Base-by-base conservation (phyloP, 257 asterid species). In the Salvia miltiorrhiza region DNA sequence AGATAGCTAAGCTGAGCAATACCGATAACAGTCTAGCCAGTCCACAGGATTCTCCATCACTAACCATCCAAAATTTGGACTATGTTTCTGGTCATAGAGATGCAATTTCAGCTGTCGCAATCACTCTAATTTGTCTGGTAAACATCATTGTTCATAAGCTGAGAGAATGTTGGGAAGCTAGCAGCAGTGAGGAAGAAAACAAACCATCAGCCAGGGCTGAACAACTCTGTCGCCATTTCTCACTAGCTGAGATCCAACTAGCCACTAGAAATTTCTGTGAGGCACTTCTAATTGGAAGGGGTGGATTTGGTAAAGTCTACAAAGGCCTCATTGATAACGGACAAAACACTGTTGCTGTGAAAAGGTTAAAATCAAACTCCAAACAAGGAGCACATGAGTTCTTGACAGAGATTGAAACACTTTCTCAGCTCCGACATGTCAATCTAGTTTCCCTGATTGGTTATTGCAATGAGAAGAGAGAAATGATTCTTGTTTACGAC, bases 1-100 rank as follows among this genome's bases (percentile, higher is more conserved):
- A 85, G 65, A 71, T 87, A 30, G 79, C 81, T 39, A 87, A 87
- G 84, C 55, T 87, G 70, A 81, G 94, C 79, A 85, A 87, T 57
- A 83, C 69, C 17, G 90, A 82, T 32, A 81, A 87, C 40, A 84
- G 73, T 79, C 90, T 87, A 37, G 87, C 77, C 0, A 72, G 83
- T 67, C 71, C 59, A 21, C 41, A 3, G 1, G 47, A 44, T 50
- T 57, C 81, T 17, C 12, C 26, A 50, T 67, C 65, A 1, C 47
- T 9, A 3, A 41, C 47, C 60, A 59, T 71, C 49, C 54, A 2
- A 50, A 50, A 9, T 35, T 43, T 62, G 8, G 39, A 20, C 11
- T 35, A 45, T 7, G n/a, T 66, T 70, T 20, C 74, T 4, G 58
- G 63, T 69, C 73, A 48, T 20, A 79, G 74, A 73, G 78, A 78